These are phyloP conservation scores for Colletotrichum limetticola DNA, from an alignment of 2,329 filamentous ascomycete species.

Conservation along the genomic window DNA sequence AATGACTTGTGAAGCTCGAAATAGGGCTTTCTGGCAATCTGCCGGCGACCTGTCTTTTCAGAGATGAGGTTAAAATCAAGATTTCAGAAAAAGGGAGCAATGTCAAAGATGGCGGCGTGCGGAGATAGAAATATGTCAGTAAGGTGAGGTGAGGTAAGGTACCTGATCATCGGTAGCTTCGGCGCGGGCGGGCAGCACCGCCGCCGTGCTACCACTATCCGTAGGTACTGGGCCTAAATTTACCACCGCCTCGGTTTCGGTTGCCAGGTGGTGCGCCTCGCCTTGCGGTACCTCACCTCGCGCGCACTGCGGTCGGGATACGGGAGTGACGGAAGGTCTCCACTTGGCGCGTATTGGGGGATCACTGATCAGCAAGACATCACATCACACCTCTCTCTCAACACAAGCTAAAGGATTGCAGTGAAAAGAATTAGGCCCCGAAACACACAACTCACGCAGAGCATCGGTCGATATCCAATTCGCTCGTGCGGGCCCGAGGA, in stretches of 20 bases:
- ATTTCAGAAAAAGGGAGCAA: neutral
- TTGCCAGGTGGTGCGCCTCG: neutral
- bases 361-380: slow-evolving; percentile 14
- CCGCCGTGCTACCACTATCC: neutral
- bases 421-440: too few relatives aligned
- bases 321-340: slow-evolving; percentile 27
- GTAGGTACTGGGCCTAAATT: neutral
- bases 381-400: neutral
- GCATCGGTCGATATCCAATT: neutral
- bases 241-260: neutral
- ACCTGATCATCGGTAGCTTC: slow-evolving; percentile 14
- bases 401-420: neutral
- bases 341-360: slow-evolving; percentile 24
- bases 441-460: neutral
- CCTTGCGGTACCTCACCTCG: slow-evolving; percentile 2
- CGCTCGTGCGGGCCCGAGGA: neutral
- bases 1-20: neutral
- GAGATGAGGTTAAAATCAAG: neutral
- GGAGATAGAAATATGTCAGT: slow-evolving; percentile 11
- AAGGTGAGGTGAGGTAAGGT: slow-evolving; percentile 17
- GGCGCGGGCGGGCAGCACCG: slow-evolving; percentile 14
- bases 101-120: slow-evolving; percentile 1
- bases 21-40: neutral
- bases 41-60: neutral
- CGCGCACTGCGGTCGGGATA: slow-evolving; percentile 18